Conservation (phyloP, 140 eudicot genomes). For the Flaveria floridana region DNA sequence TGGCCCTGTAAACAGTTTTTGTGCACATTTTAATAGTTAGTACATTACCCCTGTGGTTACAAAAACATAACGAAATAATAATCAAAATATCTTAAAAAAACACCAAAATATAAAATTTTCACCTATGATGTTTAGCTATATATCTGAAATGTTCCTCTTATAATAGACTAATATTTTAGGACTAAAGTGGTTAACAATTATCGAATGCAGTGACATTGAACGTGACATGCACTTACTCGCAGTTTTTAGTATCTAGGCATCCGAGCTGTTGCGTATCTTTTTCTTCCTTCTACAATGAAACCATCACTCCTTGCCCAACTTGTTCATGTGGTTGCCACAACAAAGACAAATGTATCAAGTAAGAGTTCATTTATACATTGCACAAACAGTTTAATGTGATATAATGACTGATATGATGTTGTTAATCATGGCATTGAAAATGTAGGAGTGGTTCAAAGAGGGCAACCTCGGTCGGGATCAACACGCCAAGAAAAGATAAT, state of each 20-base stretch:
- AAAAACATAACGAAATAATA: background rate
- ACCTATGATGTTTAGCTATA: background rate
- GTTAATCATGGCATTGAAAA: background rate
- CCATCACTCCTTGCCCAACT: conserved; percentile 85
- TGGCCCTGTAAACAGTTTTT: background rate
- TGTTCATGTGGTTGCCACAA: conserved; percentile 88
- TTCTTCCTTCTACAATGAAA: conserved; percentile 83
- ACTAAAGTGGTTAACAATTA: background rate
- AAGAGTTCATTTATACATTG: conserved; percentile 26
- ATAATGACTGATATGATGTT: background rate
- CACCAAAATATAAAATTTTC: background rate
- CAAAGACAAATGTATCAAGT: conserved; percentile 69
- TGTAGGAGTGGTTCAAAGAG: conserved; percentile 64
- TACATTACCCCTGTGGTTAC: background rate
- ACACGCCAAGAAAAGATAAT: conserved; percentile 79
- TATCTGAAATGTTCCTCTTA: too few relatives aligned
- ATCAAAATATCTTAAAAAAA: background rate
- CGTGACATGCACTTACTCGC: conserved; percentile 88
- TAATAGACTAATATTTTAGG: background rate
- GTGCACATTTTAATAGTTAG: background rate
- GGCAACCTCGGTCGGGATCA: conserved; percentile 50
- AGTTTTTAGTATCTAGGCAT: conserved; percentile 55
- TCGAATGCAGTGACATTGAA: conserved; percentile 89
- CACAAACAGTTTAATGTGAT: background rate
- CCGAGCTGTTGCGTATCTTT: conserved; percentile 87